Evolutionary conservation across 164 flowering plant genomes (phyloP), one percentile per base, ranked within the genome.

Genomic region (Taxillus chinensis): DNA sequence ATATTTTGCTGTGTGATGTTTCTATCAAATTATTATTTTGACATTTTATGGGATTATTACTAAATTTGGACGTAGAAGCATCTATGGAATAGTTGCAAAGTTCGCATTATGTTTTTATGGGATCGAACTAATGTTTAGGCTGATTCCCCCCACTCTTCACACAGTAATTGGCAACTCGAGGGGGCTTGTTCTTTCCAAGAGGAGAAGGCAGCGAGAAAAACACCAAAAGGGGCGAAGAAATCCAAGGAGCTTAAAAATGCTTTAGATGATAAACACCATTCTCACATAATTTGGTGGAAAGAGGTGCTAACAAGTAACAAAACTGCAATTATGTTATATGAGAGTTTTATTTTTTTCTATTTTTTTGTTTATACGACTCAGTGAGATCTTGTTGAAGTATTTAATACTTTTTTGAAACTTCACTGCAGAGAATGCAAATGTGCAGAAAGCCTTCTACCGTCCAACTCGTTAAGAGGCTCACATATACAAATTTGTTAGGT

Each of bases 251-350:
- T 45, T 7, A 77, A 70, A 60, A 48, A 63, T 67, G 67, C 63
- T 39, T 49, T 75, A 5, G 79, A 77, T 50, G 96, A 83, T 46
- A 88, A 81, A 59, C 79, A 79, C 70, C 72, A 72, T 70, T 69
- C 86, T 41, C 91, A 89, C 69, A 65, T 90, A 48, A 40, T 80
- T 46, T 93, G 99, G 99, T 93, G 99, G 99, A 82, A 87, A 66
- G 97, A 93, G 92, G 99, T 90, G 43, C 37, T 70, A 57, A 13
- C 62, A 10, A 45, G 49, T 70, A 57, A 13, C 62, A 10, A 45
- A 55, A 58, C 43, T 53, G n/a, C 3, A 3, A 11, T 39, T 41
- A 3, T 41, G 37, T 62, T 16, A 41, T 57, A 17, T 5, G 16
- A 11, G 48, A 27, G 27, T 27, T 27, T 27, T 27, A 27, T 27